phyloP scores from a whole-genome alignment of 192 early-diverging fungal genomes.

The Allomyces macrogynus region DNA sequence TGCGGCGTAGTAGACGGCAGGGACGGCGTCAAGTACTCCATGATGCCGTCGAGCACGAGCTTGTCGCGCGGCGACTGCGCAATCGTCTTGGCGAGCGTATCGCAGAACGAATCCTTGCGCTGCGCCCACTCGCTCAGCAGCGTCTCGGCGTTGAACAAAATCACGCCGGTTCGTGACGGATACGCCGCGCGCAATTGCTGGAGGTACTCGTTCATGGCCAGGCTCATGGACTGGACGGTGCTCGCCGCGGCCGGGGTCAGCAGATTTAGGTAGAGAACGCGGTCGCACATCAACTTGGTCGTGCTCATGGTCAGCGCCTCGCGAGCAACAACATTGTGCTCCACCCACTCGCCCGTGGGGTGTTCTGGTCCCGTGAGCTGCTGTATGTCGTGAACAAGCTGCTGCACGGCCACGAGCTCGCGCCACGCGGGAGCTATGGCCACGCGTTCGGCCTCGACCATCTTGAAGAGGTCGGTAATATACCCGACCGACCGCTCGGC shows the following conservation, averaged over 20 bases:
- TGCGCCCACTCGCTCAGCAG: neutral
- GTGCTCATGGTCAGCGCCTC: neutral
- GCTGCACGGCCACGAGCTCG: neutral
- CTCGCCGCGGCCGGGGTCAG: neutral
- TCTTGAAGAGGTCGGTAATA: neutral
- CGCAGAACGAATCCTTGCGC: neutral
- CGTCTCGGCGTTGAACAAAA: neutral
- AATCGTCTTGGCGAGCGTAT: neutral
- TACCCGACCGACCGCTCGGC: neutral
- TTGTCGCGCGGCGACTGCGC: neutral
- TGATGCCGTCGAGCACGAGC: neutral
- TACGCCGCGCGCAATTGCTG: neutral
- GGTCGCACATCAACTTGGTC: neutral
- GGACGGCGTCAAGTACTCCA: neutral
- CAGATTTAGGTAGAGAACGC: neutral
- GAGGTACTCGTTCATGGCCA: neutral
- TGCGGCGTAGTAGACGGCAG: no score
- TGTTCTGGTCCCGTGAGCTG: neutral
- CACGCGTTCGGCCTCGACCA: neutral
- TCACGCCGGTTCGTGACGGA: neutral
- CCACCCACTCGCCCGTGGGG: neutral
- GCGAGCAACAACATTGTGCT: neutral
- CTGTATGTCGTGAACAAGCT: neutral
- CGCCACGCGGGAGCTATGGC: neutral
- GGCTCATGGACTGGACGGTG: neutral